Evolutionary conservation across 2,329 filamentous ascomycete species (phyloP), one percentile per base, ranked within the genome.

Genomic region (Hirsutella thompsonii): DNA sequence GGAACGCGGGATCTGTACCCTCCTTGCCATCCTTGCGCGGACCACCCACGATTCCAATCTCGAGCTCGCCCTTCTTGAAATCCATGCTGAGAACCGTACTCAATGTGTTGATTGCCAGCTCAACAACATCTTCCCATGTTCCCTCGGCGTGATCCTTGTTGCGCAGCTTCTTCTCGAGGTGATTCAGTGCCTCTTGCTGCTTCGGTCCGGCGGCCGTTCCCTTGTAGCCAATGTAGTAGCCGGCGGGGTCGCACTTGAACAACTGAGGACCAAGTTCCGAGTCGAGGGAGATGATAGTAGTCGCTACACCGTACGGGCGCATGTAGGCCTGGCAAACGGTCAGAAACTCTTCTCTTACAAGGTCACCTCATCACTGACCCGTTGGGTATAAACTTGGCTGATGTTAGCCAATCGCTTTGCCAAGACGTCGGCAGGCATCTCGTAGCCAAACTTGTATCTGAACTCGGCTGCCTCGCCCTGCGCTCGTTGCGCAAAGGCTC

Each of bases 151-250:
- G 73, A 57, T 96, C 89, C 79, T 95, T 95, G 80, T 94, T 95
- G 72, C 95, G 94, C 64, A 98, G 79, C 76, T 96, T 96, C 81
- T 96, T 96, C 77, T 98, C 92, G 44, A 98, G 74, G 63, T 94
- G 88, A 67, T 98, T 98, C 60, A 96, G 78, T 47, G 92, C 92
- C 73, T 98, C 92, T 64, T 98, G 92, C 64, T 95, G 90, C 71
- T 98, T 98, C 41, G 92, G 92, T 5, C 92, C 92, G 8, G 92
- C 93, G 40, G 92, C 87, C 37, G 92, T 96, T 51, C 87, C 92
- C 72, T 96, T 96, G 80, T 96, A 98, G 51, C 92, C 92, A 42
- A 90, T 88, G 61, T 92, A 96, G 72, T 98, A 98, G 45, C 92
- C 92, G 43, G 92, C 92, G 38, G 92, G 92, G 59, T 98, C 92